A percentile compares a stretch with the other conserved stretches of the same genome.
These are phyloP conservation scores for Erythrophleum fordii DNA, from an alignment of 306 rosid species.

Conservation along the genomic window DNA sequence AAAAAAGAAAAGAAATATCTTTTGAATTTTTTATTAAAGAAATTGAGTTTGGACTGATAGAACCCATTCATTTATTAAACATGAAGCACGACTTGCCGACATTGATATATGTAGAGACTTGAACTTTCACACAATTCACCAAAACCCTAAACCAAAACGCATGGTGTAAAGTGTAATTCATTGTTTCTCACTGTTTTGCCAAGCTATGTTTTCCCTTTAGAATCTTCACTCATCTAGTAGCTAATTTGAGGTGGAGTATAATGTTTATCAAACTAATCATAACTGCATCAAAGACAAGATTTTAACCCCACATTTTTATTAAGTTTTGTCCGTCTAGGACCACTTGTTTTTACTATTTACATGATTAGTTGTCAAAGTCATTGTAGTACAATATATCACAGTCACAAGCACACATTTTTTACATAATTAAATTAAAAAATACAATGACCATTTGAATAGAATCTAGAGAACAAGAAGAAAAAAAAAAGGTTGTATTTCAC, in stretches of 20 bases:
- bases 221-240: too few species aligned
- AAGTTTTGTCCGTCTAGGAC: slow-evolving; percentile 18
- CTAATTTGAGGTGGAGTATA: slow-evolving; percentile 38
- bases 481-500: too few species aligned
- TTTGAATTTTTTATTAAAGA: neutral
- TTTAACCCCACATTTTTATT: slow-evolving; percentile 2
- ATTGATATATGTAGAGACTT: neutral
- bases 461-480: too few species aligned
- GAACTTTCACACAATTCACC: neutral
- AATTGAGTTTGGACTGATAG: neutral
- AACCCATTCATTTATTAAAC: neutral
- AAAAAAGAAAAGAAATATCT: neutral
- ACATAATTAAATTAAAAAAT: too few species aligned
- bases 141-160: neutral
- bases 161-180: neutral
- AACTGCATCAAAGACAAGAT: neutral
- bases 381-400: too few species aligned
- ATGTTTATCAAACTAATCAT: slow-evolving; percentile 21
- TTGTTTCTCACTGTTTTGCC: slow-evolving; percentile 8
- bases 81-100: neutral
- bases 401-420: too few species aligned
- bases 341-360: slow-evolving; percentile 10
- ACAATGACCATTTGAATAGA: too few species aligned
- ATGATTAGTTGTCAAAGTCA: neutral
- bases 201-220: neutral